A percentile compares a stretch with the other conserved stretches of the same genome.
Conservation (phyloP, 2,329 filamentous ascomycete species). For the Alternaria angustiovoidea region DNA sequence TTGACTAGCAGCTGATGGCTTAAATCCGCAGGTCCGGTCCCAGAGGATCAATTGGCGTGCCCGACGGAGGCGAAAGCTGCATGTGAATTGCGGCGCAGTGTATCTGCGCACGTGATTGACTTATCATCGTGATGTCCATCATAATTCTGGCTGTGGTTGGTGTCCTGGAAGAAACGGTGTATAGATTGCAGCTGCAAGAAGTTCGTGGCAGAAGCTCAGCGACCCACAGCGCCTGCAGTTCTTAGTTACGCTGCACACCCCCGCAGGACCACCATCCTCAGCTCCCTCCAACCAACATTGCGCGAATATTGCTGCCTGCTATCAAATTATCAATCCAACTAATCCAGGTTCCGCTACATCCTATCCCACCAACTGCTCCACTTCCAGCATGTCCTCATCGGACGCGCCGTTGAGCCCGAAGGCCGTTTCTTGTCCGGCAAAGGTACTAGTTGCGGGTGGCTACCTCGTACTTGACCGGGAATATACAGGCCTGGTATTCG, state of each 20-base stretch:
- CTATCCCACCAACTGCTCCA: constrained; percentile 21
- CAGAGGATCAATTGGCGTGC: neutral
- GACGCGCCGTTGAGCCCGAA: constrained; percentile 30
- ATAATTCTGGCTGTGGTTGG: neutral
- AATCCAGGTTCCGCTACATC: constrained; percentile 2
- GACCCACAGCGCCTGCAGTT: constrained; percentile 23
- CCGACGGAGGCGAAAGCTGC: constrained; percentile 8
- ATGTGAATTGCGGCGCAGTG: constrained; percentile 12
- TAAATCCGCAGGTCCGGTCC: constrained; percentile 21
- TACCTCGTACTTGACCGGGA: constrained; percentile 91
- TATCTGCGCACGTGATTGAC: constrained; percentile 20
- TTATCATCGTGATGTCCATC: constrained; percentile 1
- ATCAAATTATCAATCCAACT: constrained; percentile 19
- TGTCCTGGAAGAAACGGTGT: constrained; percentile 1
- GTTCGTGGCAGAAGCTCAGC: constrained; percentile 12
- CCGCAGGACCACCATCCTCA: constrained; percentile 27
- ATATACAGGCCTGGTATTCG: constrained; percentile 78
- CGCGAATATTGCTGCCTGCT: constrained; percentile 23
- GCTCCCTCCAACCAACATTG: constrained; percentile 27
- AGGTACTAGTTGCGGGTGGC: constrained; percentile 92
- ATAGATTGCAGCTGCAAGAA: constrained; percentile 11
- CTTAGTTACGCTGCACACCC: constrained; percentile 20
- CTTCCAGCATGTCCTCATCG: constrained; percentile 20
- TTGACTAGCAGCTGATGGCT: constrained; percentile 29
- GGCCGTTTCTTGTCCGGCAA: constrained; percentile 86